These are phyloP conservation scores for Penicillium griseofulvum DNA, from an alignment of 2,329 filamentous ascomycete genomes.

Conservation along the genomic window DNA sequence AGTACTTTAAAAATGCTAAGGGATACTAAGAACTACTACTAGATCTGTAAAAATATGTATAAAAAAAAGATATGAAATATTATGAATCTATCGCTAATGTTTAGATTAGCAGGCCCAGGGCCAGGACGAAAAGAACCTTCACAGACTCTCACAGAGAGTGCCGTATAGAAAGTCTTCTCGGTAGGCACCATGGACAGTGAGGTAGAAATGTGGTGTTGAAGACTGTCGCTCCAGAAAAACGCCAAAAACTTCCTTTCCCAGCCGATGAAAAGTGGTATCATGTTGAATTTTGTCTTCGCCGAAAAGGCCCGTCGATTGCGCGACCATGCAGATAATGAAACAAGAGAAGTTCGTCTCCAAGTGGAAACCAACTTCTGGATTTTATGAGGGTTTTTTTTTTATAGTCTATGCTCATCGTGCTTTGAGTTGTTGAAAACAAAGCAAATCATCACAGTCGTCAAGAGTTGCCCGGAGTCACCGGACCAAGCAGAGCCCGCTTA, in stretches of 20 bases:
- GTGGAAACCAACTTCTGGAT: slow-evolving; percentile 13
- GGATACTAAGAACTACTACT: not conserved
- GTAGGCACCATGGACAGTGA: slow-evolving; percentile 14
- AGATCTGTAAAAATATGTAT: not conserved
- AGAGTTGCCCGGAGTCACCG: slow-evolving; percentile 25
- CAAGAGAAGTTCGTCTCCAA: slow-evolving; percentile 26
- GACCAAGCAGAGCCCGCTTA: slow-evolving; percentile 53
- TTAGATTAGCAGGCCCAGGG: slow-evolving; percentile 35
- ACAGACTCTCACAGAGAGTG: slow-evolving; percentile 5
- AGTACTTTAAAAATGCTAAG: too few relatives aligned
- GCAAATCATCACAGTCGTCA: slow-evolving; percentile 48
- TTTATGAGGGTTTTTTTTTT: slow-evolving; percentile 24
- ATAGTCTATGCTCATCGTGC: slow-evolving; percentile 41
- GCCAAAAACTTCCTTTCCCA: slow-evolving; percentile 42
- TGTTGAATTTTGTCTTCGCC: slow-evolving; percentile 49
- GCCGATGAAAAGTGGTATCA: slow-evolving; percentile 48
- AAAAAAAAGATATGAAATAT: slow-evolving; percentile 12
- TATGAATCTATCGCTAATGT: slow-evolving; percentile 37
- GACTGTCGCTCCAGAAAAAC: slow-evolving; percentile 43
- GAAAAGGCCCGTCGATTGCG: slow-evolving; percentile 34
- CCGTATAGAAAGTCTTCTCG: slow-evolving; percentile 1
- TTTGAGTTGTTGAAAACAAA: slow-evolving; percentile 54
- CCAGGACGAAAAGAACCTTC: slow-evolving; percentile 8
- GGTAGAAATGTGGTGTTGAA: slow-evolving; percentile 38
- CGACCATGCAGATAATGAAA: slow-evolving; percentile 42